Evolutionary conservation across 208 protist species (phyloP).

Genomic region (Acanthamoeba healyi): DNA sequence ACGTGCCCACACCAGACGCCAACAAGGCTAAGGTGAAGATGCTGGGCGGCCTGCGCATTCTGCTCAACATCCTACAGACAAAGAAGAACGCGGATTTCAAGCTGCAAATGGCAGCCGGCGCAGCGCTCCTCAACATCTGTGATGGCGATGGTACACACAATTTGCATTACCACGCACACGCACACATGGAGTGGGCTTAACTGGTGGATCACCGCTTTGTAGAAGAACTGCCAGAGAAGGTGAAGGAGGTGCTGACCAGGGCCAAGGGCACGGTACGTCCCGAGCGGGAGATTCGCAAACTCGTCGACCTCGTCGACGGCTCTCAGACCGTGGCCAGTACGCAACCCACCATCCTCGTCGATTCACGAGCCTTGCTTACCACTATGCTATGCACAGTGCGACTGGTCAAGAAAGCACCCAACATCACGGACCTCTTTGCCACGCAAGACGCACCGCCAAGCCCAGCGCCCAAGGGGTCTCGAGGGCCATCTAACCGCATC

Average conservation of each 20-base stretch:
- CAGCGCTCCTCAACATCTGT: constrained; percentile 30
- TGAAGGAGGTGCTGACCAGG: constrained; percentile 2
- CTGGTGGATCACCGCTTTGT: neutral
- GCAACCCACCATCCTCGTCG: too few relatives aligned
- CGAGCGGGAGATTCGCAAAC: constrained; percentile 42
- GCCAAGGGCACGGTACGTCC: constrained; percentile 11
- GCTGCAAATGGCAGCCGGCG: constrained; percentile 7
- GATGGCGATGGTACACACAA: neutral
- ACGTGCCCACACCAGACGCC: neutral
- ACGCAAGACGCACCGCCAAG: neutral
- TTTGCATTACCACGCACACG: too few relatives aligned
- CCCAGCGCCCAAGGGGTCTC: neutral
- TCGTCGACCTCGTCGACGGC: constrained; percentile 53
- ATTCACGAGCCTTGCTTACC: neutral
- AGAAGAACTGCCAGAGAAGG: constrained; percentile 37
- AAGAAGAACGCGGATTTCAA: neutral
- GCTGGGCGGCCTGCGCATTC: neutral
- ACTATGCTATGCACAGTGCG: constrained; percentile 9
- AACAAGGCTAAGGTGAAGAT: constrained; percentile 65
- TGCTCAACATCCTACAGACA: constrained; percentile 26
- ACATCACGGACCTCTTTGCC: constrained; percentile 54
- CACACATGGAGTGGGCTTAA: too few relatives aligned
- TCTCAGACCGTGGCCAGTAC: constrained; percentile 54
- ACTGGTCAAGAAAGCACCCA: constrained; percentile 17
- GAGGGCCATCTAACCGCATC: constrained; percentile 8